Base-by-base conservation (phyloP, 495 filamentous ascomycete species). In the Penicillium antarcticum region DNA sequence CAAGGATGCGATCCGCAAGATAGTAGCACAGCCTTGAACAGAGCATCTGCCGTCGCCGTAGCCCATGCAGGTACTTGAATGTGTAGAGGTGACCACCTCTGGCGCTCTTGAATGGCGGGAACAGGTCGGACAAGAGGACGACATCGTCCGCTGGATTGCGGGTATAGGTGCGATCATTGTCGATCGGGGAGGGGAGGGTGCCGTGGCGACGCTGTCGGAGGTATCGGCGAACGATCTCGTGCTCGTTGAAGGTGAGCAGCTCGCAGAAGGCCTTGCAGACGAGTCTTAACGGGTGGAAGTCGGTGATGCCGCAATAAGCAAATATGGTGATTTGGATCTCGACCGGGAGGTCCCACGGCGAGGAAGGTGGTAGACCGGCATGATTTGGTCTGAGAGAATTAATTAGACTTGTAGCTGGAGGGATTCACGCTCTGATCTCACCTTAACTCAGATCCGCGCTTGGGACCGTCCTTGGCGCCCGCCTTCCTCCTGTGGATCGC, bases 281-380 rank as follows among this genome's bases (percentile, higher is more conserved):
- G 2, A 75, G 69, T 53, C 68, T 74, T 34, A 75, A 42, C 17
- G 58, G 56, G 10, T 67, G 58, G 23, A 73, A 63, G 42, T 76
- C 73, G 24, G 52, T 48, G 45, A 72, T 60, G 13, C 68, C 65
- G 59, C 72, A 76, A 45, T 74, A 50, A 12, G 65, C 67, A 51
- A 76, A 76, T 51, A 76, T 74, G 46, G 60, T 58, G 52, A 76
- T 70, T 62, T 75, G 72, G 31, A 76, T 62, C 48, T 76, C 73
- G 45, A 70, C 69, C 10, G 73, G 73, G 33, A 76, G 61, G 33
- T 68, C 69, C 72, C 71, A 75, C n/a, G 56, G 65, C 19, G 66
- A 68, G 11, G 69, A 64, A 9, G 61, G 58, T 21, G 59, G 52
- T 26, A 45, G 39, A 32, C 37, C 45, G 18, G 42, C 45, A 48